Evolutionary conservation across 2,329 filamentous ascomycete species (phyloP).

Genomic region (Xylaria hypoxylon): DNA sequence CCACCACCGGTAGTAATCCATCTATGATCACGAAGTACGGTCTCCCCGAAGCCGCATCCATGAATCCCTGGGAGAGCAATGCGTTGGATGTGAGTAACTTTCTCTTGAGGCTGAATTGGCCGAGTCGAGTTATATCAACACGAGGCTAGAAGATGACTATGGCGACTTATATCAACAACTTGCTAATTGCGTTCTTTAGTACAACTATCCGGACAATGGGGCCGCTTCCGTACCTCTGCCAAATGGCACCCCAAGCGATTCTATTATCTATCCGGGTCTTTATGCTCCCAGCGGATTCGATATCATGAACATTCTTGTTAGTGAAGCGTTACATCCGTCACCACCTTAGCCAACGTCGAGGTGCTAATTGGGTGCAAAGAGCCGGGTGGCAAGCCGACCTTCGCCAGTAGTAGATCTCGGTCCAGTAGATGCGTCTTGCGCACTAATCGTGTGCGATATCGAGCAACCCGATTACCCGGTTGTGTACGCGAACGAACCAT

Average conservation of each 20-base stretch:
- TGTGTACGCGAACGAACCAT: conserved; percentile 85
- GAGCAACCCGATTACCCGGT: conserved; percentile 79
- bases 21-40: conserved; percentile 18
- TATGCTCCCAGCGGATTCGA: conserved; percentile 68
- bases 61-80: conserved; percentile 39
- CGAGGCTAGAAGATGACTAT: background rate
- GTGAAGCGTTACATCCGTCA: conserved; percentile 39
- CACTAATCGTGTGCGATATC: conserved; percentile 85
- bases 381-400: conserved; percentile 74
- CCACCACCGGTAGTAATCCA: background rate
- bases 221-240: background rate
- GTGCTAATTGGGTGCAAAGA: conserved; percentile 47
- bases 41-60: conserved; percentile 6
- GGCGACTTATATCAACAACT: background rate
- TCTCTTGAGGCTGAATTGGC: background rate
- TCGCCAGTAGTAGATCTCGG: conserved; percentile 84
- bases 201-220: conserved; percentile 25
- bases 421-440: conserved; percentile 84
- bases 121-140: background rate
- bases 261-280: conserved; percentile 66
- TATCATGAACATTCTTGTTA: conserved; percentile 66
- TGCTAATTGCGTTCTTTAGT: conserved; percentile 27
- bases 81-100: conserved; percentile 37
- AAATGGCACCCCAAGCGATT: conserved; percentile 51
- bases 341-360: background rate